Evolutionary conservation across 2,329 filamentous ascomycete species (phyloP).

Genomic region (Nemania serpens): DNA sequence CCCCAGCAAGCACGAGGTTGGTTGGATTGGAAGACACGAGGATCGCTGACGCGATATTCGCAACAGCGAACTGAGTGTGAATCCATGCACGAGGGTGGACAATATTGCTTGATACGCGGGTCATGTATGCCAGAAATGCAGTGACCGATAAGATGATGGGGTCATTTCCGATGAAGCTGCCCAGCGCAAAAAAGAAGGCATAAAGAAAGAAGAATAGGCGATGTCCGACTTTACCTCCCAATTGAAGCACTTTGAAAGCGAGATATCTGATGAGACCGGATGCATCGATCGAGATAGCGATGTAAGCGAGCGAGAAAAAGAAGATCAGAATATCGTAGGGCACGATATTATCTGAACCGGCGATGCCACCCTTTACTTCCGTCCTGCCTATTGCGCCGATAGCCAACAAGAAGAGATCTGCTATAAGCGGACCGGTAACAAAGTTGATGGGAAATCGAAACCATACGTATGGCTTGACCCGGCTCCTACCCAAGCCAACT

Average conservation of each 20-base stretch:
- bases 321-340: constrained; percentile 77
- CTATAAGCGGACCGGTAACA: constrained; percentile 71
- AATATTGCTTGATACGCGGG: constrained; percentile 74
- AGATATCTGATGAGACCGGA: constrained; percentile 73
- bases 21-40: constrained; percentile 80
- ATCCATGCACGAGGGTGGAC: constrained; percentile 74
- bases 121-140: constrained; percentile 78
- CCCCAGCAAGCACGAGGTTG: constrained; percentile 74
- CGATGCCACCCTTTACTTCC: constrained; percentile 71
- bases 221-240: constrained; percentile 69
- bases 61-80: constrained; percentile 70
- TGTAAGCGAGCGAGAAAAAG: constrained; percentile 75
- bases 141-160: constrained; percentile 77
- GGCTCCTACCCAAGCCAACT: constrained; percentile 31
- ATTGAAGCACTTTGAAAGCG: constrained; percentile 71
- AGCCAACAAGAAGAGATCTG: constrained; percentile 72
- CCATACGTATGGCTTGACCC: constrained; percentile 50
- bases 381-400: constrained; percentile 68
- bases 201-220: constrained; percentile 75
- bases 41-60: constrained; percentile 76
- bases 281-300: constrained; percentile 77
- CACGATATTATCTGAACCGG: constrained; percentile 67
- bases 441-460: constrained; percentile 70
- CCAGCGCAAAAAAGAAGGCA: constrained; percentile 70
- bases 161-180: constrained; percentile 74